Evolutionary conservation across 805 yeast species (phyloP).

Genomic region (Sugiyamaella valdiviana): DNA sequence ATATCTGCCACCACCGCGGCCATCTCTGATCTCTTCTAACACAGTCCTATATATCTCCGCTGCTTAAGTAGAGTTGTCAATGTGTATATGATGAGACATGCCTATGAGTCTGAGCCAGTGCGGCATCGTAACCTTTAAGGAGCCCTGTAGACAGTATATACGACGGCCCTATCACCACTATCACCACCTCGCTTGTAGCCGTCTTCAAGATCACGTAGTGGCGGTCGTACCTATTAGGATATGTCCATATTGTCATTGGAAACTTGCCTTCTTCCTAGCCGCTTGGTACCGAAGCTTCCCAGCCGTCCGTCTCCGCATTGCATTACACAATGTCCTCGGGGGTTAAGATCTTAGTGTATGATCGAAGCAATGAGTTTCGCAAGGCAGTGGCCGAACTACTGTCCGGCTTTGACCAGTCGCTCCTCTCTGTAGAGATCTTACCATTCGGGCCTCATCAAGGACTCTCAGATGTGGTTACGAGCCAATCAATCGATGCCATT

Average conservation of each 20-base stretch:
- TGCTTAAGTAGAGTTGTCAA: neutral
- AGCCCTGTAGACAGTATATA: neutral
- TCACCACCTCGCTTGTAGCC: neutral
- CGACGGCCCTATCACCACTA: neutral
- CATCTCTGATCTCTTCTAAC: no score
- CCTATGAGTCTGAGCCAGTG: neutral
- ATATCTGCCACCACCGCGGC: no score
- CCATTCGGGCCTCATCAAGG: neutral
- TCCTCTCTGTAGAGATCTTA: slow-evolving; percentile 5
- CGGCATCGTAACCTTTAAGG: neutral
- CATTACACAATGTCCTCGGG: neutral
- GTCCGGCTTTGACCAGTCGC: neutral
- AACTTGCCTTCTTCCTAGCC: no score
- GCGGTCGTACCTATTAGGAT: neutral
- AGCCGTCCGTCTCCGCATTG: neutral
- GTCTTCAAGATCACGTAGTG: neutral
- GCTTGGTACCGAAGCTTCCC: neutral
- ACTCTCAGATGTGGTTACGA: slow-evolving; percentile 6
- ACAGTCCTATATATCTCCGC: slow-evolving; percentile 7
- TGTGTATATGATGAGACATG: neutral
- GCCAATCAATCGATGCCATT: slow-evolving; percentile 24
- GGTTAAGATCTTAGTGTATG: slow-evolving; percentile 6
- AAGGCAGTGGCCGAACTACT: slow-evolving; percentile 1
- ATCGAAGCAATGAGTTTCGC: slow-evolving; percentile 3
- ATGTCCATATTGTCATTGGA: neutral